Base-by-base conservation (phyloP, 2,329 filamentous ascomycete genomes). In the Paradendryphiella salina region DNA sequence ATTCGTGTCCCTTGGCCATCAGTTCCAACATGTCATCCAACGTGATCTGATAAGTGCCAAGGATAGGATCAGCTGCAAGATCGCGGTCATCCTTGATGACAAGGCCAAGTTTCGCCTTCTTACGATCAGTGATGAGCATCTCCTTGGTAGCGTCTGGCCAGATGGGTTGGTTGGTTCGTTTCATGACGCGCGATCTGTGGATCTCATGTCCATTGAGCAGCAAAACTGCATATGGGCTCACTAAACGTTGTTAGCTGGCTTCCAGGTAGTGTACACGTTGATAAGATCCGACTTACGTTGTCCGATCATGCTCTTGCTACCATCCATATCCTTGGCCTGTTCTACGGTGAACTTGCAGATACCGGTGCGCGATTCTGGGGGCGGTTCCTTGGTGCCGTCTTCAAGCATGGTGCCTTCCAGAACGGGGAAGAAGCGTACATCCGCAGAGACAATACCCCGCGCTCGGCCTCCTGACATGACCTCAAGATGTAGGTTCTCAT, bases 51-150 rank as follows among this genome's bases (percentile, higher is more conserved):
- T 96, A 96, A 20, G 86, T 92, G 52, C 93, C 94, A 17, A 99
- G 77, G 28, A 93, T 82, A 40, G 90, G 91, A 71, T 99, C 93
- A 11, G 85, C 80, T 6, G 85, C 79, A 47, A 99, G 77, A 46
- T 96, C 93, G 56, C 93, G 87, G 61, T 97, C 93, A 68, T 99
- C 94, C 76, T 96, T 99, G 80, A 99, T 85, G 13, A 93, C 89
- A 47, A 99, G 78, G 48, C 93, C 95, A 44, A 99, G 81, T 70
- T 90, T 94, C 49, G 94, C 92, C 69, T 85, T 86, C 77, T 91
- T 96, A 56, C 89, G 87, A 70, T 99, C 92, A 0, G 92, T 96
- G 69, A 99, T 93, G 54, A 99, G 84, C 62, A 99, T 85, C 69
- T 99, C 94, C 76, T 96, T 96, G 61, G 86, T 88, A 5, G 89